Percentiles rank a stretch among this genome's conserved stretches.
Evolutionary conservation across 129 eudicot genomes (phyloP).

Genomic region (Flaveria bidentis): DNA sequence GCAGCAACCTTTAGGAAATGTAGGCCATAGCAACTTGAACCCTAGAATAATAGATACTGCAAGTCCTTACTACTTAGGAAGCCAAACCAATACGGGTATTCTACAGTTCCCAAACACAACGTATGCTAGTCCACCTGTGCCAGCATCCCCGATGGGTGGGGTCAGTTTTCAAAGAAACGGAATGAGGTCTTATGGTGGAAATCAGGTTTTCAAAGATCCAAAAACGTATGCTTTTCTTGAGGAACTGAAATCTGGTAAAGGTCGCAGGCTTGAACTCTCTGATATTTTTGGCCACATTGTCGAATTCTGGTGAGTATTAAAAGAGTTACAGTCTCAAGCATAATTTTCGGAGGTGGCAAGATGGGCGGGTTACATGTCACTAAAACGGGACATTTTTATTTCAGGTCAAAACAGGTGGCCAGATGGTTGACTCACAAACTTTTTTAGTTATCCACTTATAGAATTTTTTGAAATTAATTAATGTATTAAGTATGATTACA

Average conservation of each 20-base stretch:
- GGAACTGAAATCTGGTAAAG: slow-evolving; percentile 71
- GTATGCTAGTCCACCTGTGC: slow-evolving; percentile 53
- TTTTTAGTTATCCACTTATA: neutral
- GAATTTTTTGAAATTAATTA: neutral
- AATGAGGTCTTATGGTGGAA: slow-evolving; percentile 49
- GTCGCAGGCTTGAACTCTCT: slow-evolving; percentile 67
- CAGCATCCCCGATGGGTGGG: slow-evolving; percentile 48
- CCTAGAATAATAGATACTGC: slow-evolving; percentile 36
- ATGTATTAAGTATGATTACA: neutral
- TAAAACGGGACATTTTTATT: neutral
- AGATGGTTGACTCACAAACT: neutral
- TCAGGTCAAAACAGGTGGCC: neutral
- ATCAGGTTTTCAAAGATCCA: slow-evolving; percentile 39
- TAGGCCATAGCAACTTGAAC: slow-evolving; percentile 40
- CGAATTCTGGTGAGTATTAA: slow-evolving; percentile 63
- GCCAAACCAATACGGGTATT: slow-evolving; percentile 51
- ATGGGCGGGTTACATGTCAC: neutral
- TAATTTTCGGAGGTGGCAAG: neutral
- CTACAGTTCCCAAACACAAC: slow-evolving; percentile 53
- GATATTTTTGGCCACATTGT: slow-evolving; percentile 69
- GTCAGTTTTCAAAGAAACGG: slow-evolving; percentile 46
- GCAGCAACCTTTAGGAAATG: slow-evolving; percentile 36
- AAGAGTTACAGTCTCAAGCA: slow-evolving; percentile 12
- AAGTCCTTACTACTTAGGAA: slow-evolving; percentile 44
- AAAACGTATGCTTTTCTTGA: slow-evolving; percentile 66